A percentile compares a stretch with the other conserved stretches of the same genome.
Conservation (phyloP, 495 filamentous ascomycete genomes). For the Acidiella bohemica region DNA sequence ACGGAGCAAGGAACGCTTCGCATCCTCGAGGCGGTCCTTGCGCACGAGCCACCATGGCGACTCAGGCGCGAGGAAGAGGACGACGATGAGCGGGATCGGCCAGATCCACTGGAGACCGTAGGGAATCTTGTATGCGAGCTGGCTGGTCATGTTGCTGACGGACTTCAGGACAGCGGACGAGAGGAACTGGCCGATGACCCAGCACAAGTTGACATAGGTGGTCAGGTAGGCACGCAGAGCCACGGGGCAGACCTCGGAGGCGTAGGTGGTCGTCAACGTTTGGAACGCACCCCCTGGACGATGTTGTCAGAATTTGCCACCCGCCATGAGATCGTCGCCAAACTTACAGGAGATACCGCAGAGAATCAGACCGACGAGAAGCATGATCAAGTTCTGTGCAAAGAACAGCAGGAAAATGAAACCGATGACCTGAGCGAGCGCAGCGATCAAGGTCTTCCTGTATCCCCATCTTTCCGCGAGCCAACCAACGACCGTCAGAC, state of each 20-base stretch:
- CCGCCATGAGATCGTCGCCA: conserved; percentile 19
- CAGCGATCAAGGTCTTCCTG: conserved; percentile 49
- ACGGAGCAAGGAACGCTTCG: conserved; percentile 24
- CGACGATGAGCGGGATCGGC: conserved; percentile 26
- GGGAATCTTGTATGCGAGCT: conserved; percentile 25
- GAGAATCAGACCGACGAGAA: conserved; percentile 60
- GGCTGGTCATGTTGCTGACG: neutral
- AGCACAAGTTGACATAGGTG: conserved; percentile 32
- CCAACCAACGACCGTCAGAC: conserved; percentile 60
- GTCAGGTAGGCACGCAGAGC: conserved; percentile 34
- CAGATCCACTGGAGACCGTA: conserved; percentile 33
- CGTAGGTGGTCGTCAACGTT: conserved; percentile 52
- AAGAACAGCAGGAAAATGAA: conserved; percentile 68
- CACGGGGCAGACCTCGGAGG: conserved; percentile 51
- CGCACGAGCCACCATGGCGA: conserved; percentile 30
- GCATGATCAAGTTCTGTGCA: conserved; percentile 49
- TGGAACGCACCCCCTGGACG: neutral
- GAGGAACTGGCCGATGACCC: conserved; percentile 27
- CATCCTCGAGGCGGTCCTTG: conserved; percentile 23
- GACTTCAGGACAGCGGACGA: conserved; percentile 16
- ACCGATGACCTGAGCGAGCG: conserved; percentile 46
- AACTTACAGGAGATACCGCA: conserved; percentile 70
- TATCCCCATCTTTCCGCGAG: conserved; percentile 65
- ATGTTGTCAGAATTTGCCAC: neutral
- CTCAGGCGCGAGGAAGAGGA: conserved; percentile 27